A percentile compares a stretch with the other conserved stretches of the same genome.
These are phyloP conservation scores for Ochetophila trinervis DNA, from an alignment of 306 rosid species.

Conservation along the genomic window DNA sequence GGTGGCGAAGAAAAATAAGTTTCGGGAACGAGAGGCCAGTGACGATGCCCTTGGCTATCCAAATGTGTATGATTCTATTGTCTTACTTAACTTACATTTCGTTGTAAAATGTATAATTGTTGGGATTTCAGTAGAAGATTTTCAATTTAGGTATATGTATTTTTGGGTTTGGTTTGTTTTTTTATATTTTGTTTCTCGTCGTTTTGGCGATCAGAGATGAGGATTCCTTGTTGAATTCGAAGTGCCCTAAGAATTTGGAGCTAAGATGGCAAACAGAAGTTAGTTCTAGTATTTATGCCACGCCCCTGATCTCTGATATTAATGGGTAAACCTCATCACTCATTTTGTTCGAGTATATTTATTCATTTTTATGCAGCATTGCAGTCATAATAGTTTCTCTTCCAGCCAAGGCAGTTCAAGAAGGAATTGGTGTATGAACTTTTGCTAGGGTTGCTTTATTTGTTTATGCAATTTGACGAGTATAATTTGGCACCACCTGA, in stretches of 20 bases:
- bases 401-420: too few relatives aligned
- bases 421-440: not conserved
- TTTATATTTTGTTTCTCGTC: not conserved
- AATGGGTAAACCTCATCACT: conserved; percentile 49
- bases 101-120: not conserved
- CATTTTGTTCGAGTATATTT: not conserved
- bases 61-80: conserved; percentile 46
- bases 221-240: conserved; percentile 78
- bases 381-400: too few relatives aligned
- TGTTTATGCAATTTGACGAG: conserved; percentile 2
- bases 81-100: not conserved
- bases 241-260: conserved; percentile 94
- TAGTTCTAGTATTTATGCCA: conserved; percentile 91
- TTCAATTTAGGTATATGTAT: not conserved
- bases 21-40: conserved; percentile 87
- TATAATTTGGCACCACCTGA: not conserved
- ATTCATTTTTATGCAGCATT: not conserved
- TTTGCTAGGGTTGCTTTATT: not conserved
- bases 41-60: conserved; percentile 82
- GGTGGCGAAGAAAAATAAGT: conserved; percentile 52
- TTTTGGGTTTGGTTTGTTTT: not conserved
- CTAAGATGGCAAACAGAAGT: conserved; percentile 98
- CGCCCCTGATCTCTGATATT: conserved; percentile 91
- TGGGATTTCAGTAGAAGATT: conserved; percentile 2
- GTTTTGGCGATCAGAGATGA: conserved; percentile 56